Percentiles rank a stretch among this genome's conserved stretches.
phyloP scores from a whole-genome alignment of 805 yeast genomes.

The Kregervanrija delftensis region DNA sequence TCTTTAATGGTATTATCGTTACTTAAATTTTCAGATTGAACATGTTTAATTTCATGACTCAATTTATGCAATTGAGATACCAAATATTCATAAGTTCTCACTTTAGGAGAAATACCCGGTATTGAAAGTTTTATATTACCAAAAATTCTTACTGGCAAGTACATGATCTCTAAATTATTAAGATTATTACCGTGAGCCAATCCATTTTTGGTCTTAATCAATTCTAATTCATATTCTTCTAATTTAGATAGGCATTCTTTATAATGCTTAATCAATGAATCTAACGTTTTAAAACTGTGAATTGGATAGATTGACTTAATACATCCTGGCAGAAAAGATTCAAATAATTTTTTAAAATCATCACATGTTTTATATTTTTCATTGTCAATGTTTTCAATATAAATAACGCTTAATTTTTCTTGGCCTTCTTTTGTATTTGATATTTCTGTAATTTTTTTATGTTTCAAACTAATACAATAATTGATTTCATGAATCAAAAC shows the following conservation, averaged over 20 bases:
- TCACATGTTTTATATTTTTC: constrained; percentile 21
- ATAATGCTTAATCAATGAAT: constrained; percentile 25
- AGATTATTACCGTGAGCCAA: constrained; percentile 3
- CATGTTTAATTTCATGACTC: constrained; percentile 5
- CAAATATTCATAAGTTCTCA: constrained; percentile 14
- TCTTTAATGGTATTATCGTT: constrained; percentile 7
- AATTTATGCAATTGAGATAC: constrained; percentile 8
- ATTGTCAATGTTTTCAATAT: constrained; percentile 41
- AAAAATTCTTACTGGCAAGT: constrained; percentile 13
- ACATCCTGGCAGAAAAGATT: constrained; percentile 41
- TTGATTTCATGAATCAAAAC: constrained; percentile 51
- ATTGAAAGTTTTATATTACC: constrained; percentile 8
- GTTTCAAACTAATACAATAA: constrained; percentile 42
- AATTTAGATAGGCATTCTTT: constrained; percentile 24
- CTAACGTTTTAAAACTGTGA: constrained; percentile 35
- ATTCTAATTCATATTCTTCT: constrained; percentile 33
- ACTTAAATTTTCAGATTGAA: constrained; percentile 6
- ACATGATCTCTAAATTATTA: constrained; percentile 9
- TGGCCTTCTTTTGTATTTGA: constrained; percentile 13
- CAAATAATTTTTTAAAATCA: constrained; percentile 25
- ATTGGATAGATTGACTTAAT: constrained; percentile 57
- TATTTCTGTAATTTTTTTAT: constrained; percentile 30
- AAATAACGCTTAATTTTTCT: constrained; percentile 23
- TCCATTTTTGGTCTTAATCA: constrained; percentile 25
- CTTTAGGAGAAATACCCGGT: constrained; percentile 17